Evolutionary conservation across 441 rosid genomes (phyloP), one percentile per base, ranked within the genome.

Genomic region (Geranium incanum): DNA sequence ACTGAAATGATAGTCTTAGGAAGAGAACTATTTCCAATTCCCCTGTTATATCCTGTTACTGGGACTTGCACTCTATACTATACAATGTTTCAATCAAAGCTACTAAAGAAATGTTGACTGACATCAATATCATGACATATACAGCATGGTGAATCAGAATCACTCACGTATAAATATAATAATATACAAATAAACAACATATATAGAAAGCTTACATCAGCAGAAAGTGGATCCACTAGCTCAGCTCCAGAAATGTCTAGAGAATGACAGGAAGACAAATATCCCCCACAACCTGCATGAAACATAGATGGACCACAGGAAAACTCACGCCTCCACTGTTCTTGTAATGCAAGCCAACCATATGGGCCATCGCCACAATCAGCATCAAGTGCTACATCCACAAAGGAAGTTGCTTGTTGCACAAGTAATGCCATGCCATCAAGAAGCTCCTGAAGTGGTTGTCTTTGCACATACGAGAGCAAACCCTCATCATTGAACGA

Each of bases 261-360:
- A 69, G 91, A 92, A 87, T 96, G 99, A 69, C 97, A 89, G 72
- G 98, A 92, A 77, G 99, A 92, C 85, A 96, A 78, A 79, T 89
- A 84, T 70, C 99, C 99, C 60, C 99, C 99, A 82, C 99, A 96
- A 70, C 99, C 97, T 18, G 97, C 98, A 88, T 96, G 99, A 72
- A 88, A 88, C 91, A 87, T 85, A 72, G 95, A 87, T 67, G 99
- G 99, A 65, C 98, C 99, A 84, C 99, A 96, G 70, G 92, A 88
- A 78, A 96, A 85, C 71, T 87, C 99, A 71, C 89, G 92, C 81
- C 97, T 88, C 97, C 98, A 90, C 52, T 91, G 92, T 76, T 96
- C 99, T 84, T 96, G 97, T 75, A 93, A 81, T 79, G 99, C 98
- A 84, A 96, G 98, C 99, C 96, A 93, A 69, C 97, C 94, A 78